Evolutionary conservation across 192 early-diverging fungal genomes (phyloP).

Genomic region (Mortierella alpina): DNA sequence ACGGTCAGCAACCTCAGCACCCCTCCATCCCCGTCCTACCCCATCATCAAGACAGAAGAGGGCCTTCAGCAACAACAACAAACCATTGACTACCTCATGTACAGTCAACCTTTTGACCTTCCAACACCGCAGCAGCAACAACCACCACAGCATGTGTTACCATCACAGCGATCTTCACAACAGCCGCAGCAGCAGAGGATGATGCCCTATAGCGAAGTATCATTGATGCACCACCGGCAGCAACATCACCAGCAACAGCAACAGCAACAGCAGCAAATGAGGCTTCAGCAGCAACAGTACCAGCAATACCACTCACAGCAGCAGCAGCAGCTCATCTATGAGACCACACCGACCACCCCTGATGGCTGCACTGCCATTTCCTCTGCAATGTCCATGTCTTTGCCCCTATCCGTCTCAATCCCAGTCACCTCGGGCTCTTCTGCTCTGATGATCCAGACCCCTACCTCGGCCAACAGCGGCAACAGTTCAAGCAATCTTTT

Average conservation of each 20-base stretch:
- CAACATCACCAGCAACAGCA: slow-evolving; percentile 16
- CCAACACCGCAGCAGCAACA: slow-evolving; percentile 21
- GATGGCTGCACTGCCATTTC: slow-evolving; percentile 21
- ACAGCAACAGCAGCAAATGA: slow-evolving; percentile 28
- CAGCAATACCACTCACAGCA: slow-evolving; percentile 10
- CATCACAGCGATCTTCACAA: slow-evolving; percentile 32
- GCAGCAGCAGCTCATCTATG: slow-evolving; percentile 35
- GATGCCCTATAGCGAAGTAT: slow-evolving; percentile 14
- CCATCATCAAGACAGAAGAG: slow-evolving; percentile 33
- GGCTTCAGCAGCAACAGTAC: slow-evolving; percentile 31
- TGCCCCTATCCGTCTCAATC: slow-evolving; percentile 27
- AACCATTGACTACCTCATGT: slow-evolving; percentile 16
- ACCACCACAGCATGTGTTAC: slow-evolving; percentile 20
- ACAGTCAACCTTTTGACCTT: slow-evolving; percentile 24
- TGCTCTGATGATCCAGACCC: slow-evolving; percentile 5
- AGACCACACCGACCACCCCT: slow-evolving; percentile 15
- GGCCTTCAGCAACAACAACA: slow-evolving; percentile 9
- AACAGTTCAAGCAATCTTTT: slow-evolving; percentile 14
- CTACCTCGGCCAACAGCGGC: neutral
- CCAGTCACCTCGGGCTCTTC: slow-evolving; percentile 22
- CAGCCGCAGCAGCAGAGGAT: slow-evolving; percentile 25
- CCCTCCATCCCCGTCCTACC: slow-evolving; percentile 29
- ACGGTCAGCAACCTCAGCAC: slow-evolving; percentile 19
- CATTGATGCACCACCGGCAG: slow-evolving; percentile 33
- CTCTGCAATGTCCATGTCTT: slow-evolving; percentile 33